A percentile compares a stretch with the other conserved stretches of the same genome.
These are phyloP conservation scores for Lophiostoma macrostomum DNA, from an alignment of 495 filamentous ascomycete species.

Conservation along the genomic window DNA sequence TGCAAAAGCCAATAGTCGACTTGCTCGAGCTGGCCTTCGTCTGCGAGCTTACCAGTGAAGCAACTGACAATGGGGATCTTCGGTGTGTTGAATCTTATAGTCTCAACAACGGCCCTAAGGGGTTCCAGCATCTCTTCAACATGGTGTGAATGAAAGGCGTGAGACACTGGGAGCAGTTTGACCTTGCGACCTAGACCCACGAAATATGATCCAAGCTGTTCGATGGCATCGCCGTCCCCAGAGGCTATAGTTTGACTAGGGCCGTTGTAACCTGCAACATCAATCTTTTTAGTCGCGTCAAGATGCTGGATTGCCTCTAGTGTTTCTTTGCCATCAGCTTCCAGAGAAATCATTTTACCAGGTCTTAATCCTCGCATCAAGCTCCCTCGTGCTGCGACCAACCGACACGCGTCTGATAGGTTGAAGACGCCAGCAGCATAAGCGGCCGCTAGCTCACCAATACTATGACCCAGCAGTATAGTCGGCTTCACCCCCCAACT, in stretches of 20 bases:
- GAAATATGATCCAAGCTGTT: conserved; percentile 36
- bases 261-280: conserved; percentile 34
- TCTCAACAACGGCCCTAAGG: conserved; percentile 31
- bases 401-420: conserved; percentile 1
- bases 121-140: conserved; percentile 47
- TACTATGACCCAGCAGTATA: conserved; percentile 14
- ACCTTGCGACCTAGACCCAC: conserved; percentile 37
- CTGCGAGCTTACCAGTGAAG: conserved; percentile 33
- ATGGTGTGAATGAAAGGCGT: conserved; percentile 62
- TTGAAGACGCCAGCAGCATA: conserved; percentile 10
- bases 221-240: conserved; percentile 39
- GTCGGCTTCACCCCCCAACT: conserved; percentile 2
- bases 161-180: conserved; percentile 34
- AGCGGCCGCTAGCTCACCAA: conserved; percentile 22
- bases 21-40: conserved; percentile 30
- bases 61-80: conserved; percentile 34
- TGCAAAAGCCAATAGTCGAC: conserved; percentile 38
- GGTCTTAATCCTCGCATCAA: conserved; percentile 11
- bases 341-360: conserved; percentile 17
- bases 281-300: conserved; percentile 32
- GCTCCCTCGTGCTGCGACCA: neutral
- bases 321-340: neutral
- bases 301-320: conserved; percentile 9
- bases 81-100: conserved; percentile 31
- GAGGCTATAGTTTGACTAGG: conserved; percentile 41